These are phyloP conservation scores for Penicillium capsulatum DNA, from an alignment of 2,329 filamentous ascomycete genomes.

Conservation along the genomic window DNA sequence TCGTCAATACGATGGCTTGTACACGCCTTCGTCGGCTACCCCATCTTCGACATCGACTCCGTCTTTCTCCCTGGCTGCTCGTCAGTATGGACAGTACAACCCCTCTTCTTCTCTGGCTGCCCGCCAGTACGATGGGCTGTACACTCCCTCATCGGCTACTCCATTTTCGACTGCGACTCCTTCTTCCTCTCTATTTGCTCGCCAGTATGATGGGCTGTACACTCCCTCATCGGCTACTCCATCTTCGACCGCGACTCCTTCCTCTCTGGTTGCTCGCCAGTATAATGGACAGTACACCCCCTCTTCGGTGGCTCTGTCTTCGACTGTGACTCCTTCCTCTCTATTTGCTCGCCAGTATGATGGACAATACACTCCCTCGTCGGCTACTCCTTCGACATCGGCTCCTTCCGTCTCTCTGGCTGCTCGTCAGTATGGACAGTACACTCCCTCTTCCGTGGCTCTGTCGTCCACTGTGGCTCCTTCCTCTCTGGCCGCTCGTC, in stretches of 20 bases:
- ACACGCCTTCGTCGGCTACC: not conserved
- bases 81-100: slow-evolving; percentile 8
- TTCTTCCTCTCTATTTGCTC: slow-evolving; percentile 9
- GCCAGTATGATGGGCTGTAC: slow-evolving; percentile 9
- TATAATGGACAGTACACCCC: slow-evolving; percentile 7
- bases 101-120: slow-evolving; percentile 8
- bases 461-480: not conserved
- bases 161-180: not conserved
- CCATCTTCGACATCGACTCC: not conserved
- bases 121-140: slow-evolving; percentile 9
- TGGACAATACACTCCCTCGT: slow-evolving; percentile 7
- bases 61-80: slow-evolving; percentile 10
- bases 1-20: slow-evolving; percentile 9
- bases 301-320: not conserved
- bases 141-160: not conserved
- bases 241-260: not conserved
- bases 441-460: slow-evolving; percentile 1
- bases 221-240: not conserved
- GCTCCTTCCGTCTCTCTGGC: slow-evolving; percentile 5
- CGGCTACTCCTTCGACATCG: not conserved
- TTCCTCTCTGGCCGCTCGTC: slow-evolving; percentile 9
- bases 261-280: slow-evolving; percentile 13
- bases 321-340: slow-evolving; percentile 1
- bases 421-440: slow-evolving; percentile 11
- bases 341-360: slow-evolving; percentile 8